A percentile compares a stretch with the other conserved stretches of the same genome.
Conservation (phyloP, 2,329 filamentous ascomycete species). For the Ilyonectria sp. region DNA sequence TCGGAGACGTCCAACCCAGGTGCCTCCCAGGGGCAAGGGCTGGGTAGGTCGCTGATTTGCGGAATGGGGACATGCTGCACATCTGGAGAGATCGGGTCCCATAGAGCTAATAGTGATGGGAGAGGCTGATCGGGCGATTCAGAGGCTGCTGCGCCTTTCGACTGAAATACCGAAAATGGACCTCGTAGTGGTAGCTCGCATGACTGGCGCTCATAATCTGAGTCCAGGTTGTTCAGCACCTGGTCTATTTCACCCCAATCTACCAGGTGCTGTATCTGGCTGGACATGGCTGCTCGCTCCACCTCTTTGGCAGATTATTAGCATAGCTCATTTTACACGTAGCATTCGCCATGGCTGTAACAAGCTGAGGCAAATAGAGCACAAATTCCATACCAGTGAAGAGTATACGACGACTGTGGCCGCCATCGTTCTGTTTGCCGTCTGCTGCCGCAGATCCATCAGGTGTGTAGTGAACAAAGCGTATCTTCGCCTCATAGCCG, state of each 20-base stretch:
- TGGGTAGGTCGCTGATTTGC: neutral
- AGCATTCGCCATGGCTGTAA: neutral
- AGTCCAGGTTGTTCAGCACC: conserved; percentile 1
- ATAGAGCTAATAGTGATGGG: neutral
- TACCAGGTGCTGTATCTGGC: conserved; percentile 7
- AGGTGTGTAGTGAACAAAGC: conserved; percentile 8
- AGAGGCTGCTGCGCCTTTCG: neutral
- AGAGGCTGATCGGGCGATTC: neutral
- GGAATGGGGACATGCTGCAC: neutral
- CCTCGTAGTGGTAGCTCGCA: neutral
- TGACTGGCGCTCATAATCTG: neutral
- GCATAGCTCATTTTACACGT: neutral
- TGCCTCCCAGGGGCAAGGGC: neutral
- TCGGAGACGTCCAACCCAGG: neutral
- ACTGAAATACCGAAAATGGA: conserved; percentile 3
- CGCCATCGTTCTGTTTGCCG: conserved; percentile 8
- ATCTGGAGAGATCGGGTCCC: neutral
- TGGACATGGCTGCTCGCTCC: conserved; percentile 13
- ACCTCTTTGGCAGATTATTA: conserved; percentile 1
- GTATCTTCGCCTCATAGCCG: conserved; percentile 17
- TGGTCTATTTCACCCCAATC: conserved; percentile 10
- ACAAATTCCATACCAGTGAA: conserved; percentile 9
- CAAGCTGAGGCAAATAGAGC: neutral
- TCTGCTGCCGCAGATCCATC: neutral
- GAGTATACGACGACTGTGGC: conserved; percentile 15